Conservation (phyloP, 2,329 filamentous ascomycete genomes). For the Trichoderma pleuroti region DNA sequence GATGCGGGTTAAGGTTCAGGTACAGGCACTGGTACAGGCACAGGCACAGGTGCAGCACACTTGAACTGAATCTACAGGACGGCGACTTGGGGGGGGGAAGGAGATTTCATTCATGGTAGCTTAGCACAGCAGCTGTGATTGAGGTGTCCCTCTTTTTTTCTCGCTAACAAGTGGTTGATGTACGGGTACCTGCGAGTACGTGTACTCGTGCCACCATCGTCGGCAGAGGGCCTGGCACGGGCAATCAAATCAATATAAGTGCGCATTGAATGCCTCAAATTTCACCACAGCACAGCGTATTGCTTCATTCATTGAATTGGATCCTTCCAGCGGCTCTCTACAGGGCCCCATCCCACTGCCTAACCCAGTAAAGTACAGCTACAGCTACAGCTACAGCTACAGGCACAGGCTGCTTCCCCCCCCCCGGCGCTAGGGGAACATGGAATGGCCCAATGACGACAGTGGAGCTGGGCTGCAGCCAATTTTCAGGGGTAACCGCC, state of each 20-base stretch:
- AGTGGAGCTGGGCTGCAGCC: background rate
- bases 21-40: too few species aligned
- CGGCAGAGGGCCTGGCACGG: background rate
- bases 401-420: too few species aligned
- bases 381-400: background rate
- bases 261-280: background rate
- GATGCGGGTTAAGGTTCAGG: too few species aligned
- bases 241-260: background rate
- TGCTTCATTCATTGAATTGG: too few species aligned
- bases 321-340: background rate
- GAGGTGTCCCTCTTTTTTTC: background rate
- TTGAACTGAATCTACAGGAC: background rate
- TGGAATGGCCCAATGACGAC: background rate
- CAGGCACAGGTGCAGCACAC: too few species aligned
- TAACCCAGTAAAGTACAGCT: background rate
- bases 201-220: background rate
- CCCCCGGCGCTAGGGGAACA: slow-evolving; percentile 1
- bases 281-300: background rate
- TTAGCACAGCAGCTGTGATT: background rate
- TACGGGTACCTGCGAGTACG: background rate
- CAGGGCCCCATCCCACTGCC: background rate
- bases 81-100: too few species aligned
- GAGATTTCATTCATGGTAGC: background rate
- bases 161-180: background rate
- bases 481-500: slow-evolving; percentile 10